Conservation (phyloP, 2,329 filamentous ascomycete genomes). For the Monosporascus cannonballus region DNA sequence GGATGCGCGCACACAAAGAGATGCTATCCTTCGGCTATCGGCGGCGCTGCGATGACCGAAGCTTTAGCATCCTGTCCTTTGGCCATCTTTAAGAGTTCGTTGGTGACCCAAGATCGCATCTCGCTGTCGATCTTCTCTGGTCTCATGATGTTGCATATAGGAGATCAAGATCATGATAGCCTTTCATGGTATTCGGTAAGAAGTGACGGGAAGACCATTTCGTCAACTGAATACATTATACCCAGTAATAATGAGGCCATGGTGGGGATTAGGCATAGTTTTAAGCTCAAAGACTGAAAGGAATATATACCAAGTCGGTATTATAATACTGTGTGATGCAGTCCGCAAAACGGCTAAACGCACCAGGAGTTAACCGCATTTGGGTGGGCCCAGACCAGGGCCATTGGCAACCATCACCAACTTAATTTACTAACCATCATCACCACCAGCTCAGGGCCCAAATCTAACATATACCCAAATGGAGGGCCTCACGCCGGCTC, state of each 20-base stretch:
- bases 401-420: too few species aligned
- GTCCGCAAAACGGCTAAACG: constrained; percentile 3
- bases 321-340: not conserved
- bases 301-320: not conserved
- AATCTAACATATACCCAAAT: too few species aligned
- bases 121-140: not conserved
- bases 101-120: not conserved
- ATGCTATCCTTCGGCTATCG: not conserved
- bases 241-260: constrained; percentile 6
- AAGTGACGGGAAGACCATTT: not conserved
- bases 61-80: not conserved
- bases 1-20: not conserved
- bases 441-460: too few species aligned
- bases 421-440: too few species aligned
- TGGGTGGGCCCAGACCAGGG: too few species aligned
- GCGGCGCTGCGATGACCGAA: not conserved
- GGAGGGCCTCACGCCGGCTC: too few species aligned
- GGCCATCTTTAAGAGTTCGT: not conserved
- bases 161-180: not conserved
- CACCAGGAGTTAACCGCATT: too few species aligned
- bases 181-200: not conserved
- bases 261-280: constrained; percentile 1
- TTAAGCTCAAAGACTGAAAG: constrained; percentile 10
- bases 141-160: not conserved
- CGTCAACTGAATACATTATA: not conserved